These are phyloP conservation scores for Quambalaria eucalypti DNA, from an alignment of 1,284 basidiomycete species.

Conservation along the genomic window DNA sequence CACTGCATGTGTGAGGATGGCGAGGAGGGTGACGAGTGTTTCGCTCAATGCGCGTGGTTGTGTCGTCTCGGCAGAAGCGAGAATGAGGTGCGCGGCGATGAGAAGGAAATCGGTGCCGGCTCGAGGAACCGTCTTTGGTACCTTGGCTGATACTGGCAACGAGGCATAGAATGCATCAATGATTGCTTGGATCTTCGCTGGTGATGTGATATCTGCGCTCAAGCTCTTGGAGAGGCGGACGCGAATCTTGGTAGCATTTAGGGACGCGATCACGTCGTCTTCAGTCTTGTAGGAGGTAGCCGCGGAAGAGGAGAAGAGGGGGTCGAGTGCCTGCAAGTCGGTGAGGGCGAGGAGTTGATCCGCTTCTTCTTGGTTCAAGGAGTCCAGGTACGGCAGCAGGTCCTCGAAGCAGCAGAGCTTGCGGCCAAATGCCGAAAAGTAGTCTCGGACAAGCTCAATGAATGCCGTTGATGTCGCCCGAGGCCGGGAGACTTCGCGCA, in stretches of 20 bases:
- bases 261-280: background rate
- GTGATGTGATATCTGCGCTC: background rate
- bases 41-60: slow-evolving; percentile 56
- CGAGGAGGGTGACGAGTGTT: slow-evolving; percentile 43
- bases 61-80: background rate
- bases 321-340: background rate
- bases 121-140: background rate
- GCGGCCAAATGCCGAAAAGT: slow-evolving; percentile 64
- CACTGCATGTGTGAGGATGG: slow-evolving; percentile 18
- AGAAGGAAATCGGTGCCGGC: background rate
- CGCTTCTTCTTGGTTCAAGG: slow-evolving; percentile 50
- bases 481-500: slow-evolving; percentile 37
- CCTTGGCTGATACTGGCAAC: background rate
- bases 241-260: background rate
- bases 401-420: slow-evolving; percentile 81
- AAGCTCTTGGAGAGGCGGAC: background rate
- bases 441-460: slow-evolving; percentile 49
- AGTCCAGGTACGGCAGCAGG: slow-evolving; percentile 58
- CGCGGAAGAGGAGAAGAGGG: background rate
- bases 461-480: slow-evolving; percentile 39
- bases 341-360: slow-evolving; percentile 10
- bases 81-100: background rate
- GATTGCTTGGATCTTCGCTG: background rate
- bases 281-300: background rate
- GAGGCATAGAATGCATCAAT: background rate